Evolutionary conservation across 257 asterid genomes (phyloP).

Genomic region (Solanum sejunctum): DNA sequence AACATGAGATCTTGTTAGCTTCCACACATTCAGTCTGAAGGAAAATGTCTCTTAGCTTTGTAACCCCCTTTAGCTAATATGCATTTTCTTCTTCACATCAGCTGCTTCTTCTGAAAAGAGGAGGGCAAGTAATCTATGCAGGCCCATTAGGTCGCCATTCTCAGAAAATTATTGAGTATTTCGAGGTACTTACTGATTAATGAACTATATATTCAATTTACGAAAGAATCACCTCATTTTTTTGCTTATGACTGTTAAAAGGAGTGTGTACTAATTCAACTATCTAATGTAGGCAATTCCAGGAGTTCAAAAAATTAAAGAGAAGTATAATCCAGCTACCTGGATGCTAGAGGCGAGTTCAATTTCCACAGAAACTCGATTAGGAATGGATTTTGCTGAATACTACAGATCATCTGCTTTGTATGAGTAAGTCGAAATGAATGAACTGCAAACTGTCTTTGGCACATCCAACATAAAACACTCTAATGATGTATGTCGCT

Average conservation of each 20-base stretch:
- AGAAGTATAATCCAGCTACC: slow-evolving; percentile 41
- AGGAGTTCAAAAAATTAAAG: slow-evolving; percentile 29
- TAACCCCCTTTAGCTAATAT: background rate
- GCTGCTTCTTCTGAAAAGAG: slow-evolving; percentile 61
- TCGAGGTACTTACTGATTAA: slow-evolving; percentile 30
- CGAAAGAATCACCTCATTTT: background rate
- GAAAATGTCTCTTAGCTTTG: background rate
- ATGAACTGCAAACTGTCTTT: background rate
- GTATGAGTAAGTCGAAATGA: slow-evolving; percentile 17
- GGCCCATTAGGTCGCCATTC: slow-evolving; percentile 51
- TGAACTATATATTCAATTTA: background rate
- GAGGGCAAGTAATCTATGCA: slow-evolving; percentile 52
- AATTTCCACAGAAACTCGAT: slow-evolving; percentile 21
- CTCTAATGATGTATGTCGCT: background rate
- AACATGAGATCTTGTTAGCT: background rate
- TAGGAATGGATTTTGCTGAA: slow-evolving; percentile 39
- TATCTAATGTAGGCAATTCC: slow-evolving; percentile 22
- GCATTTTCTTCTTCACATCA: slow-evolving; percentile 5
- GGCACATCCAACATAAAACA: background rate
- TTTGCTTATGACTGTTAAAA: background rate
- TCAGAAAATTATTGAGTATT: slow-evolving; percentile 29
- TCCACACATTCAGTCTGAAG: background rate
- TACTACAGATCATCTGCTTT: slow-evolving; percentile 35
- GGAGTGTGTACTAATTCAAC: background rate
- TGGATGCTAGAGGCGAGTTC: slow-evolving; percentile 55